Percentiles rank a stretch among this genome's conserved stretches.
Conservation (phyloP, 345 rosid genomes). For the Murraya koenigii region DNA sequence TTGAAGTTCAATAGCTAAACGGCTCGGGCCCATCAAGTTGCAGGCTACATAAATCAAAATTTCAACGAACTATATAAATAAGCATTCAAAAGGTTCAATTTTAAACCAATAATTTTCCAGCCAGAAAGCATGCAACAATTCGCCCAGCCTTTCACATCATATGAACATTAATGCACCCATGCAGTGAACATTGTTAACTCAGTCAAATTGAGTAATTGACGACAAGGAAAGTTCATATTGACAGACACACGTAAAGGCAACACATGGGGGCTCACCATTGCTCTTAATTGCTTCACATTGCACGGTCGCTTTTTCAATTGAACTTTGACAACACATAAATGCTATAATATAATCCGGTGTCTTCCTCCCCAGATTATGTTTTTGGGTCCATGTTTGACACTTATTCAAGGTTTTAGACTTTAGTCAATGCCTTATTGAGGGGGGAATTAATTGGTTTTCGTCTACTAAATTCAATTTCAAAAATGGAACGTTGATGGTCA, state of each 20-base stretch:
- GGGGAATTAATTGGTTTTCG: neutral
- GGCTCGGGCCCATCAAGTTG: too few species aligned
- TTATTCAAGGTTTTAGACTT: neutral
- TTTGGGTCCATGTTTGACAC: neutral
- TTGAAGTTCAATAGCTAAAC: too few species aligned
- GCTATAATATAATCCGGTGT: neutral
- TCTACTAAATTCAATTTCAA: neutral
- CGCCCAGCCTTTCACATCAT: neutral
- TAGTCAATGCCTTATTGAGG: neutral
- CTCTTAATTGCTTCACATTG: neutral
- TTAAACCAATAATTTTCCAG: too few species aligned
- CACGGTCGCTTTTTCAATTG: neutral
- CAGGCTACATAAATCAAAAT: too few species aligned
- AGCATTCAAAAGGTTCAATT: too few species aligned
- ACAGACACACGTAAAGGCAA: neutral
- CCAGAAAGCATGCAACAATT: neutral
- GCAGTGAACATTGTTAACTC: neutral
- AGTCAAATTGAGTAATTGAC: neutral
- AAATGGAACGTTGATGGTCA: neutral
- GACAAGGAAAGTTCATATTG: neutral
- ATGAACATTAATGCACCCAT: neutral
- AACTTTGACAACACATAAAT: neutral
- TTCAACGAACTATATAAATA: too few species aligned
- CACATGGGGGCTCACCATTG: constrained; percentile 1
- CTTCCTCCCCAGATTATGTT: neutral